A percentile compares a stretch with the other conserved stretches of the same genome.
Conservation (phyloP, 75 land plant genomes). For the Cryptomeria japonica region DNA sequence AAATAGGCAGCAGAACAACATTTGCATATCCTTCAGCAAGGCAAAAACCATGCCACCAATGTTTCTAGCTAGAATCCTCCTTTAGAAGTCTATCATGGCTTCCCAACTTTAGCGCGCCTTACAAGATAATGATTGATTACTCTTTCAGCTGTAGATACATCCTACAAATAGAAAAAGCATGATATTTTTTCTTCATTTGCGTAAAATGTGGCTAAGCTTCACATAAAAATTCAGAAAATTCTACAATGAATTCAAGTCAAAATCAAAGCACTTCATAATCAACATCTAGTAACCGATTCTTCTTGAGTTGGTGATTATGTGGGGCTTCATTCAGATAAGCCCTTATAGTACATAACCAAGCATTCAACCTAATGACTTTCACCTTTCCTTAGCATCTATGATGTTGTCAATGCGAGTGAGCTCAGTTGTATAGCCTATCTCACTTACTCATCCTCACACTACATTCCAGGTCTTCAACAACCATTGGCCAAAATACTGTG, state of each 20-base stretch:
- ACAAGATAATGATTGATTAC: too few relatives aligned
- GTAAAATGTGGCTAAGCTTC: too few relatives aligned
- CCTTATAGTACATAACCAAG: not conserved
- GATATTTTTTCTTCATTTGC: too few relatives aligned
- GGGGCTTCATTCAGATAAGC: not conserved
- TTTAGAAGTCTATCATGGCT: too few relatives aligned
- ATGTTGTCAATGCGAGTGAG: not conserved
- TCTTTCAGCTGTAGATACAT: too few relatives aligned
- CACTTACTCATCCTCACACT: not conserved
- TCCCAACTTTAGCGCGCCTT: too few relatives aligned
- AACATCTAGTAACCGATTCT: not conserved
- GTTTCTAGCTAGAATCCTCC: too few relatives aligned
- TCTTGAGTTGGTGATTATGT: not conserved
- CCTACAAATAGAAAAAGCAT: too few relatives aligned
- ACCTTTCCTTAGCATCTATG: not conserved
- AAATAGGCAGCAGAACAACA: too few relatives aligned
- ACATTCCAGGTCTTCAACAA: not conserved
- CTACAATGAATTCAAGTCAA: not conserved
- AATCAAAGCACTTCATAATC: not conserved
- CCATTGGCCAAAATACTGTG: not conserved
- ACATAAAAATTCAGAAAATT: too few relatives aligned
- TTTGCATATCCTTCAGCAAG: too few relatives aligned
- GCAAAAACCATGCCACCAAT: too few relatives aligned
- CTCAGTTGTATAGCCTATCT: not conserved
- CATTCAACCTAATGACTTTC: not conserved